Conservation (phyloP, 2,329 filamentous ascomycete genomes). For the Ascosphaera aggregata region DNA sequence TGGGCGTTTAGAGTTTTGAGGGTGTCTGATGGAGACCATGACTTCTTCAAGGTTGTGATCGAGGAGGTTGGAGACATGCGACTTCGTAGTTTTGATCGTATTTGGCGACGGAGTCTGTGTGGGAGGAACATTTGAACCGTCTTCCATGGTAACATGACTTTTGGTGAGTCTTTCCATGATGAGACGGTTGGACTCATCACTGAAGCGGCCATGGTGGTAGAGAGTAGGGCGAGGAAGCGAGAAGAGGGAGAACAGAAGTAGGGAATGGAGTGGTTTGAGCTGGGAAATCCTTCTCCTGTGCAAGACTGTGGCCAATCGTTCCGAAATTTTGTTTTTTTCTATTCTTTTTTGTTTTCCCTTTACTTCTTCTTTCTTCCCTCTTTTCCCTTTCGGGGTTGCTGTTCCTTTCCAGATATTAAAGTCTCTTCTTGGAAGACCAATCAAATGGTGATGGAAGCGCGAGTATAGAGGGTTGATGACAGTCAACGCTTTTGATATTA, state of each 20-base stretch:
- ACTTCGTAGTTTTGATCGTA: conserved; percentile 45
- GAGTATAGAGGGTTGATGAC: too few species aligned
- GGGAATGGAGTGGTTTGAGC: conserved; percentile 6
- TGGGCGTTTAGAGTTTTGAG: conserved; percentile 52
- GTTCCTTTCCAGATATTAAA: not conserved
- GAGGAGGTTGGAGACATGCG: conserved; percentile 44
- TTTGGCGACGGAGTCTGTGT: conserved; percentile 40
- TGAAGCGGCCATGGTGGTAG: conserved; percentile 3
- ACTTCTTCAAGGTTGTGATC: conserved; percentile 55
- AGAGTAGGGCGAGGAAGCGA: conserved; percentile 7
- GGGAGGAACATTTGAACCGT: conserved; percentile 30
- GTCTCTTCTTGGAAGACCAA: conserved; percentile 10
- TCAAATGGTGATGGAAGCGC: too few species aligned
- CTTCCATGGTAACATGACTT: conserved; percentile 24
- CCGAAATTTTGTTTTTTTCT: not conserved
- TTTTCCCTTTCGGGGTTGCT: too few species aligned
- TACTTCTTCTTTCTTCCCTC: too few species aligned
- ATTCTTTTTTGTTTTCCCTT: not conserved
- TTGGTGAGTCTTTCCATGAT: conserved; percentile 24
- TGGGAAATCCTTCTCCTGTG: conserved; percentile 3
- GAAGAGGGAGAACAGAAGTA: conserved; percentile 5
- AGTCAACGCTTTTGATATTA: too few species aligned
- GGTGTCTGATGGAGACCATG: conserved; percentile 58
- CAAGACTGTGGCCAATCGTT: not conserved
- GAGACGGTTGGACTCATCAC: conserved; percentile 16